A percentile compares a stretch with the other conserved stretches of the same genome.
phyloP scores from a whole-genome alignment of 2,329 filamentous ascomycete species.

The Exophiala calicioides region DNA sequence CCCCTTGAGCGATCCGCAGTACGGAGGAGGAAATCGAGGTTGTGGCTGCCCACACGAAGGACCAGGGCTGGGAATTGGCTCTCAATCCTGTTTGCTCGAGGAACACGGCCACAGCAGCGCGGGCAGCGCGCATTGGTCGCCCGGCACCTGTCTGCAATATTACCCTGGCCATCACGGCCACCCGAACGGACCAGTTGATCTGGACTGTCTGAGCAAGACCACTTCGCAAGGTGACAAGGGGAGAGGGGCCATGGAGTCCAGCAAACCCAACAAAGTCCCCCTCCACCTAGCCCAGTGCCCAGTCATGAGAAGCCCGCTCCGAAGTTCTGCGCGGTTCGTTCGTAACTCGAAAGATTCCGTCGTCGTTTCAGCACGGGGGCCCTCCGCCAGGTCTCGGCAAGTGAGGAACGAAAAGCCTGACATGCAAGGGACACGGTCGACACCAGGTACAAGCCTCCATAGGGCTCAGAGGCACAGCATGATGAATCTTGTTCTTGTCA shows the following conservation, averaged over 20 bases:
- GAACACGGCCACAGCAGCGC: conserved; percentile 21
- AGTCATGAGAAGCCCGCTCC: too few species aligned
- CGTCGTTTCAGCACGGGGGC: neutral
- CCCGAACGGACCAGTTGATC: conserved; percentile 16
- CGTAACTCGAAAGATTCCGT: too few species aligned
- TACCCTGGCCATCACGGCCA: conserved; percentile 14
- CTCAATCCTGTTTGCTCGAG: conserved; percentile 12
- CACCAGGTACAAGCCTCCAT: conserved; percentile 14
- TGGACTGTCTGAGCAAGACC: too few species aligned
- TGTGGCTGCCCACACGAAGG: too few species aligned
- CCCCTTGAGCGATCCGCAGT: neutral
- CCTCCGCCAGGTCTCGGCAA: conserved; percentile 5
- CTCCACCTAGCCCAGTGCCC: too few species aligned
- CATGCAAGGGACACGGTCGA: conserved; percentile 26
- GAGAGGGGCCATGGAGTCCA: too few species aligned
- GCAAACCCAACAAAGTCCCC: too few species aligned
- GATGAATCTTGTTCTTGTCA: conserved; percentile 12
- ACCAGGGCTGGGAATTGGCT: conserved; percentile 1
- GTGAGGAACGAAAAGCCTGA: conserved; percentile 16
- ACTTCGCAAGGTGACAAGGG: too few species aligned
- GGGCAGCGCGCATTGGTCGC: conserved; percentile 24
- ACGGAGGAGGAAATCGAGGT: conserved; percentile 1
- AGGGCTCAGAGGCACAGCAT: too few species aligned
- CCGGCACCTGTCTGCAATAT: conserved; percentile 11
- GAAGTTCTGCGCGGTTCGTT: too few species aligned